phyloP scores from a whole-genome alignment of 2,329 filamentous ascomycete genomes.

The Ilyonectria destructans region DNA sequence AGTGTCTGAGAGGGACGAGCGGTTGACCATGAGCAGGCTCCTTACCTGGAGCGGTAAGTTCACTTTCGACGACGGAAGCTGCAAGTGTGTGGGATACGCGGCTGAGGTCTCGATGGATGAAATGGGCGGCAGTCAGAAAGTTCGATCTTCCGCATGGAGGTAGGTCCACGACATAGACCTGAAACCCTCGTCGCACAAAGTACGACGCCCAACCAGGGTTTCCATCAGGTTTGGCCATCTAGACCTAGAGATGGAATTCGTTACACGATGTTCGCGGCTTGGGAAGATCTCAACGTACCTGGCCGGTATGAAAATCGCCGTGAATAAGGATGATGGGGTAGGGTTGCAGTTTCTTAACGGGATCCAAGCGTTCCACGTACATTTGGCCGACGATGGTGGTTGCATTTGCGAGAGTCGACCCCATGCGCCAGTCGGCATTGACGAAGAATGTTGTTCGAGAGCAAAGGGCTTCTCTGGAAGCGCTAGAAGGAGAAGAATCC shows the following conservation, averaged over 20 bases:
- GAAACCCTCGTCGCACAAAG: constrained; percentile 60
- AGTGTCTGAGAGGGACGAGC: constrained; percentile 35
- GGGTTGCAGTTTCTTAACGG: constrained; percentile 31
- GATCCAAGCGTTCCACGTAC: constrained; percentile 56
- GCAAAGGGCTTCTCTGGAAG: constrained; percentile 34
- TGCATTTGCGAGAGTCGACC: constrained; percentile 26
- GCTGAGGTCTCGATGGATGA: constrained; percentile 42
- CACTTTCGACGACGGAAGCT: constrained; percentile 46
- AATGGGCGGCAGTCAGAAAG: constrained; percentile 41
- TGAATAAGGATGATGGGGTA: constrained; percentile 55
- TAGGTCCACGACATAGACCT: constrained; percentile 62
- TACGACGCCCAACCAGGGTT: constrained; percentile 62
- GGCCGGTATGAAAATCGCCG: constrained; percentile 56
- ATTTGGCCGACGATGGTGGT: constrained; percentile 49
- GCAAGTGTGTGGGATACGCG: constrained; percentile 37
- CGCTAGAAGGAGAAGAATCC: not conserved
- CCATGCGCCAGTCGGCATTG: constrained; percentile 44
- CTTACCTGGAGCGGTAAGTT: constrained; percentile 53
- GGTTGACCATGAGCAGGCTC: constrained; percentile 10
- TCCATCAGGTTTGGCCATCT: constrained; percentile 65
- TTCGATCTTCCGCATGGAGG: constrained; percentile 58
- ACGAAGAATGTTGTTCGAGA: constrained; percentile 48
- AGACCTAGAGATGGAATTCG: constrained; percentile 49
- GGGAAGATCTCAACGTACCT: constrained; percentile 41
- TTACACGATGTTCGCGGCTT: not conserved